phyloP scores from a whole-genome alignment of 2,329 filamentous ascomycete genomes.

The Aspergillus cejpii region DNA sequence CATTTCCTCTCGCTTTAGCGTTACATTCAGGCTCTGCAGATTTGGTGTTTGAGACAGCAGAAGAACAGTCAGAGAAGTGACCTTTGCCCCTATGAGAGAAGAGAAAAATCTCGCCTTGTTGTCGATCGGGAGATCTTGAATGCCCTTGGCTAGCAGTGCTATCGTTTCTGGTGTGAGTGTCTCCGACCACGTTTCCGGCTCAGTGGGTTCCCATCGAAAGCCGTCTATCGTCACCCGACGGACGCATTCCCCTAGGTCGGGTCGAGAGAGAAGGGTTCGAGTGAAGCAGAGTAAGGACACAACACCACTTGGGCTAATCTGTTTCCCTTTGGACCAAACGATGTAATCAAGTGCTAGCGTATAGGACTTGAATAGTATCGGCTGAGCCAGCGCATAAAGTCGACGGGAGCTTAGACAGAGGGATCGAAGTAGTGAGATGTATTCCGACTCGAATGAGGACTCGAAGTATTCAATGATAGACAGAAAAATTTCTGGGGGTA shows the following conservation, averaged over 20 bases:
- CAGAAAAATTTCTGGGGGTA: neutral
- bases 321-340: no score
- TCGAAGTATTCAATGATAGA: neutral
- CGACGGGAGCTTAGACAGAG: neutral
- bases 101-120: neutral
- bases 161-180: neutral
- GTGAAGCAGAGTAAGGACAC: neutral
- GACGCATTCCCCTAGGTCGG: neutral
- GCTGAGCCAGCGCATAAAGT: neutral
- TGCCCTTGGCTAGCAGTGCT: neutral
- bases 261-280: neutral
- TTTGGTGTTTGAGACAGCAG: neutral
- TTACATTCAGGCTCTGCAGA: neutral
- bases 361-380: neutral
- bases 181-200: neutral
- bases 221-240: neutral
- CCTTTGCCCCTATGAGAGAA: neutral
- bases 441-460: neutral
- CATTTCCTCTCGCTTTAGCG: neutral
- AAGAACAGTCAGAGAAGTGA: neutral
- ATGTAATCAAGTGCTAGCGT: neutral
- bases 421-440: neutral
- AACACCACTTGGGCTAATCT: neutral
- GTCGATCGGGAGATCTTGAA: neutral
- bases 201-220: neutral